These are phyloP conservation scores for Leccinum pseudoinsigne DNA, from an alignment of 1,284 basidiomycete species.

Conservation along the genomic window DNA sequence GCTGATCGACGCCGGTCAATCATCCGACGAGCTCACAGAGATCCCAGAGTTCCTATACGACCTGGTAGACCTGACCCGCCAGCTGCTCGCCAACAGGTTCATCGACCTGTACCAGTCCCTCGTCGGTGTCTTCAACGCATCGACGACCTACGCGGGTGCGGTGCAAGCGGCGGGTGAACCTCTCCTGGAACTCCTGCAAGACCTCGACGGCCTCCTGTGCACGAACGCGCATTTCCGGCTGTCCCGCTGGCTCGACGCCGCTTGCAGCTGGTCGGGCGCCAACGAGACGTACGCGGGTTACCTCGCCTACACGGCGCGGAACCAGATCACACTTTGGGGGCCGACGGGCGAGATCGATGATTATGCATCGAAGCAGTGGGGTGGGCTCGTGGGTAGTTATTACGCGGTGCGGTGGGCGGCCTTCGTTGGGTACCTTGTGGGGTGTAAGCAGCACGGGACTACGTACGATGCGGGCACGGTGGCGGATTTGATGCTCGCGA, in stretches of 20 bases:
- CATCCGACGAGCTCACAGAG: conserved; percentile 10
- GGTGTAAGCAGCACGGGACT: conserved; percentile 28
- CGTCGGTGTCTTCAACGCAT: conserved; percentile 30
- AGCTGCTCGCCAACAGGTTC: conserved; percentile 43
- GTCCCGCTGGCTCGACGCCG: conserved; percentile 39
- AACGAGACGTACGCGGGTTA: conserved; percentile 36
- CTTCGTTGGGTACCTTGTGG: conserved; percentile 38
- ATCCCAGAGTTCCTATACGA: conserved; percentile 40
- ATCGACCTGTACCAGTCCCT: conserved; percentile 20
- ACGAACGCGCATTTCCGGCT: conserved; percentile 40
- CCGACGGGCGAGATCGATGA: conserved; percentile 43
- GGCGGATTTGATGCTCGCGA: conserved; percentile 27
- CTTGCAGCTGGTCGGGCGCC: conserved; percentile 32
- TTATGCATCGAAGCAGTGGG: conserved; percentile 49
- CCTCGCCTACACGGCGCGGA: conserved; percentile 43
- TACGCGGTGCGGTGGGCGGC: conserved; percentile 39
- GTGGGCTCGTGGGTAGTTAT: conserved; percentile 41
- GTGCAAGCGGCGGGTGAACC: conserved; percentile 27
- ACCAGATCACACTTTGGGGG: conserved; percentile 49
- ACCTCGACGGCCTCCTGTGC: conserved; percentile 39
- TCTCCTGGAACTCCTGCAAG: conserved; percentile 35
- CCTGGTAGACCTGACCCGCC: conserved; percentile 43
- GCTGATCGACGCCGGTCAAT: conserved; percentile 32
- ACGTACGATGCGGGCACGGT: conserved; percentile 34
- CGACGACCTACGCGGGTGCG: conserved; percentile 18